Percentiles rank a stretch among this genome's conserved stretches.
Evolutionary conservation across 805 yeast species (phyloP).

Genomic region (Tetrapisispora fleetii): DNA sequence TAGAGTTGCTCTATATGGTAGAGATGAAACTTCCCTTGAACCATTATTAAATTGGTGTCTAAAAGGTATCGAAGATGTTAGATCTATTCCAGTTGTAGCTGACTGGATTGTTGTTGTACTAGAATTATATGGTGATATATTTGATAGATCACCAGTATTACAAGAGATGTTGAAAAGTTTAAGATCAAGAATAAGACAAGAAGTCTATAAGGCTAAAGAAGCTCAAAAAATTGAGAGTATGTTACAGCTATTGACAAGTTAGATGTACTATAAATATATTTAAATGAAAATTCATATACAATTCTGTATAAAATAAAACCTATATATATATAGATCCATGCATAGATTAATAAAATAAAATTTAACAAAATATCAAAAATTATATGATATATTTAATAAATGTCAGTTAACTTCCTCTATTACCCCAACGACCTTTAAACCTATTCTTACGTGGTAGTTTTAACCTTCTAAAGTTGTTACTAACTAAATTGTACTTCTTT

Average conservation of each 20-base stretch:
- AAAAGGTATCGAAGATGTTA: slow-evolving; percentile 67
- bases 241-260: slow-evolving; percentile 68
- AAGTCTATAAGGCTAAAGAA: slow-evolving; percentile 71
- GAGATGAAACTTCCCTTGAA: slow-evolving; percentile 79
- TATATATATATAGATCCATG: slow-evolving; percentile 3
- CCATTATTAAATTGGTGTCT: slow-evolving; percentile 81
- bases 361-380: not conserved
- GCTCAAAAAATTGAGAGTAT: slow-evolving; percentile 88
- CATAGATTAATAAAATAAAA: slow-evolving; percentile 1
- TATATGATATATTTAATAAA: too few species aligned
- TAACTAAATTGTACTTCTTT: slow-evolving; percentile 29
- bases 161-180: slow-evolving; percentile 61
- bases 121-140: slow-evolving; percentile 61
- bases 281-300: not conserved
- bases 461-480: slow-evolving; percentile 42
- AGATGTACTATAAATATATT: not conserved
- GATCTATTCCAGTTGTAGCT: slow-evolving; percentile 49
- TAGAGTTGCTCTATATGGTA: slow-evolving; percentile 62
- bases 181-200: slow-evolving; percentile 50
- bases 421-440: not conserved
- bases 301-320: not conserved
- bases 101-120: slow-evolving; percentile 69
- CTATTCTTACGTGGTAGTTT: slow-evolving; percentile 28
- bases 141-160: slow-evolving; percentile 67
- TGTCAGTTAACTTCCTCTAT: not conserved